Conservation (phyloP, 345 rosid genomes). For the Brassica cretica region DNA sequence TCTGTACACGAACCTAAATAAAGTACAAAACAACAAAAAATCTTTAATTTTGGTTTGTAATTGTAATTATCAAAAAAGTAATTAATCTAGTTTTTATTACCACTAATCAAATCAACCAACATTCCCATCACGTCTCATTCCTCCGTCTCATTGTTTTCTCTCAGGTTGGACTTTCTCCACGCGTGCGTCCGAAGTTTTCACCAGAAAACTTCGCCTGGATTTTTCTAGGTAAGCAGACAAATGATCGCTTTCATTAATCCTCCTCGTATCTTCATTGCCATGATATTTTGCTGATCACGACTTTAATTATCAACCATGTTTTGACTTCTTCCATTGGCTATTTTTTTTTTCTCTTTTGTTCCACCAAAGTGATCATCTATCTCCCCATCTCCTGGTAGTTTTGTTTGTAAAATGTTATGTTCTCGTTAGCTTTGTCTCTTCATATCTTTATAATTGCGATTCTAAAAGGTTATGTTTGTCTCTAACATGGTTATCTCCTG, state of each 20-base stretch:
- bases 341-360: not conserved
- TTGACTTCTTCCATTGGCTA: constrained; percentile 5
- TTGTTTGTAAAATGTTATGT: not conserved
- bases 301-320: constrained; percentile 11
- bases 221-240: constrained; percentile 18
- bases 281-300: constrained; percentile 9
- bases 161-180: constrained; percentile 32
- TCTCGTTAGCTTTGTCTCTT: not conserved
- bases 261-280: not conserved
- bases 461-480: not conserved
- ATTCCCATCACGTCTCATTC: constrained; percentile 35
- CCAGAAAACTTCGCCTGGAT: not conserved
- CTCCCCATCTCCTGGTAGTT: not conserved
- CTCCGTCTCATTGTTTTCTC: constrained; percentile 27
- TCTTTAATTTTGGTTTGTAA: not conserved
- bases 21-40: not conserved
- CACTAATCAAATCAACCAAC: constrained; percentile 32
- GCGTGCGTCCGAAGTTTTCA: not conserved
- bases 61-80: not conserved
- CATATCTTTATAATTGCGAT: not conserved
- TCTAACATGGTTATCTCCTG: too few relatives aligned
- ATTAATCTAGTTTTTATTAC: constrained; percentile 13
- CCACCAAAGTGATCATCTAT: not conserved
- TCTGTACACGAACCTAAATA: constrained; percentile 26
- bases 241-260: constrained; percentile 4